Base-by-base conservation (phyloP, 169 alveolate species). In the Hepatocystis sp. region DNA sequence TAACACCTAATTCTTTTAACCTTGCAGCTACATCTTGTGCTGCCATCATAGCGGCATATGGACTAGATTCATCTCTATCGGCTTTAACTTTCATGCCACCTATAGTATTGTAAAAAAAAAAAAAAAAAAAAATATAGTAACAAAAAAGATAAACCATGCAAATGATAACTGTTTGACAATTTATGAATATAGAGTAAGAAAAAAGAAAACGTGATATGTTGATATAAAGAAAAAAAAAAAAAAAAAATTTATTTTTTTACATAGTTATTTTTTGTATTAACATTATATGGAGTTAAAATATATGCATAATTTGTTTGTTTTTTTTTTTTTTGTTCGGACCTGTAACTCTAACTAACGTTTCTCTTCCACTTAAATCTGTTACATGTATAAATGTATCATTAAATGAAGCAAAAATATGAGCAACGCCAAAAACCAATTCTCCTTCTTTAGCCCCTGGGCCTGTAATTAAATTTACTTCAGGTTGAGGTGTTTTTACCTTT, bases 21-120 rank as follows among this genome's bases (percentile, higher is more conserved):
- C 99, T 93, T 23, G 96, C 98, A 60, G 98, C 99, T 51, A 98
- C 99, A 76, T 98, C 99, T 91, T 95, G 98, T n/a, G 99, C 99
- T 11, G 99, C 99, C 96, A 97, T 94, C 99, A 98, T 98, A 65
- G 99, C 99, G 28, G 99, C 99, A 93, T 99, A 99, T 25, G 99
- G 99, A 39, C 99, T 98, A 46, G 99, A 96, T 88, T 98, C 99
- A 84, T 98, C 99, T 94, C 99, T 97, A 91, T 98, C 99, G 21
- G 99, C 99, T 95, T 98, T 98, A 56, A 98, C 99, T 93, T 98
- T 98, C 99, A 98, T 98, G 84, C 99, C 99, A 56, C 99, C 95
- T 92, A 67, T 28, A 55, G 8, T 15, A 40, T 44, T 7, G 55
- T 63, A 8, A 8, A 34, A 36, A 32, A 11, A 7, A 68, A 2